Evolutionary conservation across 78 protist species (phyloP), one percentile per base, ranked within the genome.

Genomic region (Mastigamoeba balamuthi): DNA sequence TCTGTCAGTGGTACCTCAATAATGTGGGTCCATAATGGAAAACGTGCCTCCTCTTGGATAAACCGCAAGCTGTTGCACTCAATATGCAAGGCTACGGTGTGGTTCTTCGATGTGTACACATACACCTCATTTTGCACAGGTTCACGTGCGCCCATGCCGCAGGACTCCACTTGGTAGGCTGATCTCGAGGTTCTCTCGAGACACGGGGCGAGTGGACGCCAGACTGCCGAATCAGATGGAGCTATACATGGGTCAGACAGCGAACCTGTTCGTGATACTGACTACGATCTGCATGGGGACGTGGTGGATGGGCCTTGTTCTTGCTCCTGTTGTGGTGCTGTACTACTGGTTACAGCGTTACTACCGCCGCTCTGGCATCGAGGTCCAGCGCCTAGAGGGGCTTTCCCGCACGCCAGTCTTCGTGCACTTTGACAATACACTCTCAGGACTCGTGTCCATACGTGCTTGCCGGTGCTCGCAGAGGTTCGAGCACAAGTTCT

Each of bases 141-240:
- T 87, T 40, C 91, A 88, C 74, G n/a, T n/a, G n/a, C n/a, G n/a
- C n/a, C n/a, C n/a, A n/a, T n/a, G n/a, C n/a, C n/a, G n/a, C n/a
- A 91, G 97, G 27, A 95, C 93, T 0, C 99, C 99, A n/a, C 4
- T 83, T 0, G 99, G 99, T 9, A 86, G 99, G 40, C 83, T 98
- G 35, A 37, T 95, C 64, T 95, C 94, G 83, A 90, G 99, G 38
- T 98, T 97, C 89, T 63, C 90, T 28, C 81, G 86, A 44, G 93
- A 91, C 48, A 9, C 66, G 3, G 76, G 83, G 73, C 69, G 41
- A 23, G 53, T 91, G 2, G 94, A 90, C 75, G 67, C 36, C 37
- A 40, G 66, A 3, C 37, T 85, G 1, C n/a, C 84, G 0, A 27
- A 17, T 1, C 53, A 74, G 2, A 6, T 82, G 0, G 35, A 65